phyloP scores from a whole-genome alignment of 169 alveolate genomes.

The Eimeria praecox region DNA sequence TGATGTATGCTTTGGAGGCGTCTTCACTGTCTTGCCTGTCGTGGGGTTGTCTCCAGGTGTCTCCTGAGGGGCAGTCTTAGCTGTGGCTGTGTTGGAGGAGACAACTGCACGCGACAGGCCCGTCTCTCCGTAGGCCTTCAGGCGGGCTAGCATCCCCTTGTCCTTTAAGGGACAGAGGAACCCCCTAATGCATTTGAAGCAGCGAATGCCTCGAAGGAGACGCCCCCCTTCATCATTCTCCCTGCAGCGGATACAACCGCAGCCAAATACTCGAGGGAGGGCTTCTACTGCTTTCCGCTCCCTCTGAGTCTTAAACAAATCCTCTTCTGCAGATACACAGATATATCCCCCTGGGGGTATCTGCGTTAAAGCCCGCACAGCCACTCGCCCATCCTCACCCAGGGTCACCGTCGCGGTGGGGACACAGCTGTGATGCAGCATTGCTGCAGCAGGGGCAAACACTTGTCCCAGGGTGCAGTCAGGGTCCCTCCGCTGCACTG shows the following conservation, averaged over 20 bases:
- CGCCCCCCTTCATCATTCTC: constrained; percentile 88
- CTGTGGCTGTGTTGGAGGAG: background rate
- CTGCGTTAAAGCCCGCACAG: constrained; percentile 89
- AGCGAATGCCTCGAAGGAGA: constrained; percentile 87
- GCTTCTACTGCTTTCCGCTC: constrained; percentile 86
- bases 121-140: constrained; percentile 70
- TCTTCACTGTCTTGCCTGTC: background rate
- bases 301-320: constrained; percentile 90
- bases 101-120: background rate
- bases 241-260: constrained; percentile 89
- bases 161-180: constrained; percentile 84
- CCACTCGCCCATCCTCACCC: constrained; percentile 88
- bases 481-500: constrained; percentile 86
- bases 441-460: constrained; percentile 84
- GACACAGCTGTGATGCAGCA: constrained; percentile 91
- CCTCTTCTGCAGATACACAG: constrained; percentile 88
- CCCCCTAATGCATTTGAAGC: constrained; percentile 88
- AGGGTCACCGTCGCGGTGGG: constrained; percentile 90
- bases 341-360: constrained; percentile 91
- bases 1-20: background rate
- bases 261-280: constrained; percentile 86
- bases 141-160: constrained; percentile 77
- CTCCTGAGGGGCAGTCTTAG: no score
- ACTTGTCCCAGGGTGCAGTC: constrained; percentile 89
- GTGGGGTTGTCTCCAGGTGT: background rate